phyloP scores from a whole-genome alignment of 1,284 basidiomycete genomes.

The Trametes hirsuta region DNA sequence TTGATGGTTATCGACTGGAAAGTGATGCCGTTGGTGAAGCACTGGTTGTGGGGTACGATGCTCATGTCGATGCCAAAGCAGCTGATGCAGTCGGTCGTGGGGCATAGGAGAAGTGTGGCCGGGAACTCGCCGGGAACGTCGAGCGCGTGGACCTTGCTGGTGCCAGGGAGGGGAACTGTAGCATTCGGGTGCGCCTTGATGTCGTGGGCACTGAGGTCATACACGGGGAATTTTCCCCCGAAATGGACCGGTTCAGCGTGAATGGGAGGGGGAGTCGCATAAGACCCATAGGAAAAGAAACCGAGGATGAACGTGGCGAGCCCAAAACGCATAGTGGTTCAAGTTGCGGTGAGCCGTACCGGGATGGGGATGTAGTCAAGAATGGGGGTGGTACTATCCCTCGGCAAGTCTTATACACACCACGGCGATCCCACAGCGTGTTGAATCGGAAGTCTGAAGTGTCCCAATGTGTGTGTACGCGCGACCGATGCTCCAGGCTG shows the following conservation, averaged over 20 bases:
- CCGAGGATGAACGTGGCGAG: background rate
- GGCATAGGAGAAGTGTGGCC: conserved; percentile 9
- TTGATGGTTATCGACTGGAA: conserved; percentile 2
- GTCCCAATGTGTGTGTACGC: too few relatives aligned
- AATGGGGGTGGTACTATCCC: too few relatives aligned
- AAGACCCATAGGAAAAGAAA: background rate
- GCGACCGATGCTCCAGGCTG: too few relatives aligned
- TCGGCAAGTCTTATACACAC: too few relatives aligned
- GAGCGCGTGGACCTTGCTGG: background rate
- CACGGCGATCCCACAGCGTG: too few relatives aligned
- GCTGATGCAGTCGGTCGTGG: background rate
- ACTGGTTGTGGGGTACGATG: background rate
- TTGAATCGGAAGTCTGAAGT: too few relatives aligned
- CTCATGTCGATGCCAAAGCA: conserved; percentile 8
- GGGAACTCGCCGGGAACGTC: background rate
- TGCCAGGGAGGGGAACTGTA: conserved; percentile 2
- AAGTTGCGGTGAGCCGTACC: too few relatives aligned
- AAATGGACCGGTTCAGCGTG: background rate
- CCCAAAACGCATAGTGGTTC: too few relatives aligned
- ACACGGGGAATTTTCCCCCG: conserved; percentile 10
- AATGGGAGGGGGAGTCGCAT: conserved; percentile 1
- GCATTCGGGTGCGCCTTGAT: background rate
- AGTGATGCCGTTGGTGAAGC: background rate
- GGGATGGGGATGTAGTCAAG: too few relatives aligned
- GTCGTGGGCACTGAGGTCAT: conserved; percentile 3